Base-by-base conservation (phyloP, 2,329 filamentous ascomycete genomes). In the Ilyonectria sp. region DNA sequence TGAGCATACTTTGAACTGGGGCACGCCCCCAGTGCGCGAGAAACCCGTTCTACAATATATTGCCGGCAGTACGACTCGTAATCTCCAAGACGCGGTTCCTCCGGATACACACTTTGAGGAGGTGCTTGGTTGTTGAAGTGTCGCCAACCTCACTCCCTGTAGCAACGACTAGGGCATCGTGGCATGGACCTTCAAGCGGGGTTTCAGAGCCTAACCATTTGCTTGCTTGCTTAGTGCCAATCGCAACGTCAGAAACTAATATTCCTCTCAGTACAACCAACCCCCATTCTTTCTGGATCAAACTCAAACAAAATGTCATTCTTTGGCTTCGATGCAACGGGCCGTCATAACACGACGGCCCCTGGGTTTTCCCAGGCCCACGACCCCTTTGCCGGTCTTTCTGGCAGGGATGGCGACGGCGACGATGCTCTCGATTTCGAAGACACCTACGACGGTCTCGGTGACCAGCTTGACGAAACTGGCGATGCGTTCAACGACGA, bases 401-500 rank as follows among this genome's bases (percentile, higher is more conserved):
- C 93, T 65, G 86, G 86, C 75, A 87, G 85, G 57, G 86, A 87
- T 67, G 88, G 92, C 66, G 89, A 91, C 74, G 81, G 82, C 58
- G 85, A 86, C 72, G 89, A 87, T 69, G 85, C 83, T 26, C 79
- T 87, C 76, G 93, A 98, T 76, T 99, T 98, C 75, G 96, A 99
- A 76, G 94, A 99, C 79, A 98, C 95, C 43, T 98, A 98, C 79
- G 96, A 99, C 81, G 95, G 95, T 19, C 86, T 99, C 46, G 96
- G 94, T 63, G 93, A 97, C 78, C 91, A 93, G 80, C 91, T 99
- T 40, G 92, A 97, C 76, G 95, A 99, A 79, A 92, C 93, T 21
- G 93, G 95, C 77, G 96, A 99, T 85, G 94, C 89, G 57, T 94
- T 98, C 86, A 99, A 99, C 81, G 94, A 98, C 76, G 96, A 98